Conservation (phyloP, 495 filamentous ascomycete species). For the Penicillium cinerascens region DNA sequence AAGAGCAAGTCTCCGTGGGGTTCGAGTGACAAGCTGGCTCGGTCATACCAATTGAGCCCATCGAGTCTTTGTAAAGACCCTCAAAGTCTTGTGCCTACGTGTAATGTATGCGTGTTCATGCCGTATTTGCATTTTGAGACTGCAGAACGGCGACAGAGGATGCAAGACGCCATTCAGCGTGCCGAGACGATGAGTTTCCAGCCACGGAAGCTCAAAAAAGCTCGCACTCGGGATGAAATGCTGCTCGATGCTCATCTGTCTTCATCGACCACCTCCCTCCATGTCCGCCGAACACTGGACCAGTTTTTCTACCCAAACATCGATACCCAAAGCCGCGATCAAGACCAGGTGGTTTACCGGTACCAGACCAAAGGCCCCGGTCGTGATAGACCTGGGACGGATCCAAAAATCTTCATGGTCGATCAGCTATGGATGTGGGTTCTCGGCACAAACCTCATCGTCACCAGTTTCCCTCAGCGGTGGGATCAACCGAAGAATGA, state of each 20-base stretch:
- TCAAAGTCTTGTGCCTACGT: conserved; percentile 16
- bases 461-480: conserved; percentile 65
- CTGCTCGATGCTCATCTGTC: conserved; percentile 61
- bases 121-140: conserved; percentile 69
- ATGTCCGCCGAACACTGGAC: conserved; percentile 66
- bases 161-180: conserved; percentile 57
- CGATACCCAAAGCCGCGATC: conserved; percentile 61
- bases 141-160: conserved; percentile 50
- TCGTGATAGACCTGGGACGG: conserved; percentile 32
- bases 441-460: conserved; percentile 59
- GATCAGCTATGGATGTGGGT: conserved; percentile 75
- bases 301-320: conserved; percentile 72
- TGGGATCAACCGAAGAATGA: conserved; percentile 71
- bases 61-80: conserved; percentile 33
- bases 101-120: conserved; percentile 62
- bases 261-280: conserved; percentile 52
- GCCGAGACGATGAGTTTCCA: conserved; percentile 34
- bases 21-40: conserved; percentile 21
- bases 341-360: conserved; percentile 68
- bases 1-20: conserved; percentile 34
- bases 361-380: conserved; percentile 46
- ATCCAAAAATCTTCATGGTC: conserved; percentile 71
- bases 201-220: conserved; percentile 22
- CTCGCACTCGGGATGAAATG: conserved; percentile 54
- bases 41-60: conserved; percentile 7